Conservation (phyloP, 2,329 filamentous ascomycete genomes). For the Colletotrichum spinosum region DNA sequence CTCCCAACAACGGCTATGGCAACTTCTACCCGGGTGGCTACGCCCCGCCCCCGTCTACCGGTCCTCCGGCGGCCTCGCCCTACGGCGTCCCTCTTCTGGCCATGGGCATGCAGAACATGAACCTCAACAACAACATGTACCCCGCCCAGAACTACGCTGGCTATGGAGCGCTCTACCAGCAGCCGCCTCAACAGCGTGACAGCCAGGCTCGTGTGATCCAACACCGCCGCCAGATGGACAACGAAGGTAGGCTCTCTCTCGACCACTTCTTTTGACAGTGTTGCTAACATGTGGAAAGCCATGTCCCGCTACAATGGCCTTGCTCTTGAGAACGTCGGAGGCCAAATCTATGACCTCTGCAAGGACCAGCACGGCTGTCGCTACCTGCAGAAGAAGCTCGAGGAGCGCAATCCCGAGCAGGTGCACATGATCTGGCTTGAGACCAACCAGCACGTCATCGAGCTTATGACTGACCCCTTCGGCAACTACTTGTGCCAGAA, state of each 20-base stretch:
- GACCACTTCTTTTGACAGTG: neutral
- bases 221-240: slow-evolving; percentile 79
- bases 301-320: slow-evolving; percentile 88
- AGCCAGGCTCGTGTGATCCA: slow-evolving; percentile 82
- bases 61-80: slow-evolving; percentile 35
- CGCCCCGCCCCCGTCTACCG: slow-evolving; percentile 25
- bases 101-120: slow-evolving; percentile 76
- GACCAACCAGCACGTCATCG: slow-evolving; percentile 92
- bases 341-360: slow-evolving; percentile 89
- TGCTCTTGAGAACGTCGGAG: slow-evolving; percentile 81
- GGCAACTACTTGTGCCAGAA: slow-evolving; percentile 99
- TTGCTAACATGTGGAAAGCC: slow-evolving; percentile 55
- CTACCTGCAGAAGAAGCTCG: slow-evolving; percentile 96
- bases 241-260: slow-evolving; percentile 66
- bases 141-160: slow-evolving; percentile 68
- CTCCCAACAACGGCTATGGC: slow-evolving; percentile 27
- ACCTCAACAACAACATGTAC: slow-evolving; percentile 62
- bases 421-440: slow-evolving; percentile 95
- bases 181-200: slow-evolving; percentile 72
- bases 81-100: slow-evolving; percentile 70
- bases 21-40: slow-evolving; percentile 32
- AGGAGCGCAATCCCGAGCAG: slow-evolving; percentile 85
- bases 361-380: slow-evolving; percentile 99
- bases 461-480: slow-evolving; percentile 99
- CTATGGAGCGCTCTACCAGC: slow-evolving; percentile 65